Conservation (phyloP, 1,139 yeast species). For the Wickerhamomyces sp. region DNA sequence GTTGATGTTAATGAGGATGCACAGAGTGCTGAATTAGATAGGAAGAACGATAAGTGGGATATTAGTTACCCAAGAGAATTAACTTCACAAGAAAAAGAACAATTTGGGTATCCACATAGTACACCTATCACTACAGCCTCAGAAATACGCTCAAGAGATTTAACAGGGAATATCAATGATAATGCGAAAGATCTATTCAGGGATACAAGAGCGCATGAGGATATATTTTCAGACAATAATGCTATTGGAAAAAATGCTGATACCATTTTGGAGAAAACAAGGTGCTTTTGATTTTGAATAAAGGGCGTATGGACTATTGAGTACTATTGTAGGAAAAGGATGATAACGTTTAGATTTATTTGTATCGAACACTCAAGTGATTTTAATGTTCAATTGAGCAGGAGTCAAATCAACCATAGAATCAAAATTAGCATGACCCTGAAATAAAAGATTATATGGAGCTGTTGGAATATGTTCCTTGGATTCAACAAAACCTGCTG, state of each 20-base stretch:
- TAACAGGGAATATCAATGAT: not conserved
- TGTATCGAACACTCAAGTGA: too few species aligned
- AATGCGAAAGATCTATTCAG: too few species aligned
- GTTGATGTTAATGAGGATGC: not conserved
- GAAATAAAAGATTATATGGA: constrained; percentile 6
- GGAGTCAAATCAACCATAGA: not conserved
- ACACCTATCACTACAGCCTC: not conserved
- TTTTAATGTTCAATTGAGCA: too few species aligned
- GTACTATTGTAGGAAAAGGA: too few species aligned
- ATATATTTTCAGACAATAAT: too few species aligned
- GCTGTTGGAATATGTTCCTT: constrained; percentile 8
- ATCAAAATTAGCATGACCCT: constrained; percentile 1
- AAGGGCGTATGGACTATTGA: too few species aligned
- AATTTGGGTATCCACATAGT: constrained; percentile 10
- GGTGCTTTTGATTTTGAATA: too few species aligned
- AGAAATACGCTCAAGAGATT: not conserved
- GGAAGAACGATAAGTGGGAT: not conserved
- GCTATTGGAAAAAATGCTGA: too few species aligned
- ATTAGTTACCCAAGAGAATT: constrained; percentile 10
- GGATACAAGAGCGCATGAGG: too few species aligned
- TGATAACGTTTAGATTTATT: too few species aligned
- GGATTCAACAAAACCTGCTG: not conserved
- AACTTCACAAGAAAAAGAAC: constrained; percentile 5
- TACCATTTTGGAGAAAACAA: too few species aligned
- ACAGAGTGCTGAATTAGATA: not conserved